Evolutionary conservation across 2,329 filamentous ascomycete genomes (phyloP).

Genomic region (Knoxdaviesia capensis): DNA sequence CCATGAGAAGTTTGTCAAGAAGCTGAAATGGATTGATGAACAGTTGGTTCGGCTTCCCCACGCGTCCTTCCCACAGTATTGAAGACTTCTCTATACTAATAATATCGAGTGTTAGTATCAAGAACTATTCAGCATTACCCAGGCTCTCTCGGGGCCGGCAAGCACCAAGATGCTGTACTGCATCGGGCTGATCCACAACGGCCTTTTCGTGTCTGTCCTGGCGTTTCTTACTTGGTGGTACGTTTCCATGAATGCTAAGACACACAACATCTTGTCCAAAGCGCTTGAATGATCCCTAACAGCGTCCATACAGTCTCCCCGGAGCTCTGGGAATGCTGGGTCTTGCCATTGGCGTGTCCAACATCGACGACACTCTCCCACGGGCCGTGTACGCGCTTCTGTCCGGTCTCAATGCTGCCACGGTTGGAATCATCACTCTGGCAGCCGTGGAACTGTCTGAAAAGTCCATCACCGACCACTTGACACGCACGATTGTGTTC

Average conservation of each 20-base stretch:
- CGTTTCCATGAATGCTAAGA: neutral
- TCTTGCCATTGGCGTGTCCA: conserved; percentile 42
- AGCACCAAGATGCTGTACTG: conserved; percentile 56
- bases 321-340: conserved; percentile 52
- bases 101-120: conserved; percentile 30
- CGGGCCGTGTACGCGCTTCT: conserved; percentile 45
- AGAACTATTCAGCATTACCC: conserved; percentile 50
- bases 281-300: neutral
- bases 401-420: conserved; percentile 51
- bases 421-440: conserved; percentile 50
- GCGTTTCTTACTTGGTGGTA: conserved; percentile 46
- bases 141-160: conserved; percentile 45
- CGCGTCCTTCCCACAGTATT: no score
- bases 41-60: conserved; percentile 26
- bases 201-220: conserved; percentile 33
- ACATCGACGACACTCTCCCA: conserved; percentile 37
- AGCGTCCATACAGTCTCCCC: conserved; percentile 27
- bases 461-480: conserved; percentile 44
- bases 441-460: conserved; percentile 47
- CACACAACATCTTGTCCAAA: neutral
- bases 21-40: conserved; percentile 46
- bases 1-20: conserved; percentile 38
- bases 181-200: conserved; percentile 42
- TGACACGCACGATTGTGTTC: conserved; percentile 45
- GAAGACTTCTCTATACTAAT: neutral